Evolutionary conservation across 805 yeast species (phyloP).

Genomic region (Yamadazyma scolyti): DNA sequence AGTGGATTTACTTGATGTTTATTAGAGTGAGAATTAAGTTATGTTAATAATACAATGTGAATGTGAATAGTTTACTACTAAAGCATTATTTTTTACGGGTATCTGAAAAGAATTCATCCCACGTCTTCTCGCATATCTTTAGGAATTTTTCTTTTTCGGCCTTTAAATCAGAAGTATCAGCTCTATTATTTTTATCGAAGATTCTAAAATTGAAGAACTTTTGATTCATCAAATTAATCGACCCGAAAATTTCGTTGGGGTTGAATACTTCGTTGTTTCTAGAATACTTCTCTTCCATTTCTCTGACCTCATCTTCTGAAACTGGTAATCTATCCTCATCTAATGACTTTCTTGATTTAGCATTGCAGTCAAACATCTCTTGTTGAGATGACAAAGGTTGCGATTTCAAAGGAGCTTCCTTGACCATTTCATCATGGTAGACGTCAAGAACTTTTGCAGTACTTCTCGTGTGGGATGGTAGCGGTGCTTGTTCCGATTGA

Average conservation of each 20-base stretch:
- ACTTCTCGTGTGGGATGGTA: too few species aligned
- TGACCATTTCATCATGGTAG: constrained; percentile 42
- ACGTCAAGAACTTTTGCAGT: constrained; percentile 41
- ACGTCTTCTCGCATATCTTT: constrained; percentile 40
- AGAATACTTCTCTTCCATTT: constrained; percentile 26
- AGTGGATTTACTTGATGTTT: too few species aligned
- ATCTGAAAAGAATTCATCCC: constrained; percentile 34
- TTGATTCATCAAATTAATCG: constrained; percentile 34
- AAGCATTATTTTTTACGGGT: constrained; percentile 4
- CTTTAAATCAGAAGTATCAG: constrained; percentile 2
- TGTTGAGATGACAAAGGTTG: constrained; percentile 52
- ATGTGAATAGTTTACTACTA: too few species aligned
- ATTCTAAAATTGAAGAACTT: constrained; percentile 32
- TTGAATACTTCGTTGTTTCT: constrained; percentile 7
- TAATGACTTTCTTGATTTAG: constrained; percentile 2
- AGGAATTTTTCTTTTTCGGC: constrained; percentile 35
- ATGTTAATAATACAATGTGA: too few species aligned
- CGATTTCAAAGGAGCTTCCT: constrained; percentile 46
- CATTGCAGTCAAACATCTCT: constrained; percentile 27
- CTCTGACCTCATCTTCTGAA: constrained; percentile 27
- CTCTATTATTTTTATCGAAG: constrained; percentile 14
- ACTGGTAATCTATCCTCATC: constrained; percentile 26
- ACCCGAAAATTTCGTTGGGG: constrained; percentile 28
- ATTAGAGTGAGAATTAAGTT: too few species aligned
- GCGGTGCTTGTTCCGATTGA: background rate